A percentile compares a stretch with the other conserved stretches of the same genome.
Evolutionary conservation across 441 rosid species (phyloP).

Genomic region (Iberis amara): DNA sequence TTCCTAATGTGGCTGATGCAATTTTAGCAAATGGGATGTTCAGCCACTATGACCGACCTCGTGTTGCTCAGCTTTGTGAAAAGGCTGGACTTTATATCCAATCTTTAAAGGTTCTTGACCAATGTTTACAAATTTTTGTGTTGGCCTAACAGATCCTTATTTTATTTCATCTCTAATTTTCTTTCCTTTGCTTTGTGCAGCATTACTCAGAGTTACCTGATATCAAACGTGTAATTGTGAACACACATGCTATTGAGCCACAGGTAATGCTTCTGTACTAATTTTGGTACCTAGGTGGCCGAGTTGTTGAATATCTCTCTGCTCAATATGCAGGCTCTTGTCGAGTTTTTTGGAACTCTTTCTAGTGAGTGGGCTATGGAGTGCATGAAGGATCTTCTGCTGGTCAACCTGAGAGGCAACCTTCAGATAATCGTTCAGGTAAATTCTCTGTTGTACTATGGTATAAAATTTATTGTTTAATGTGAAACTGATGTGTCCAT

Average conservation of each 20-base stretch:
- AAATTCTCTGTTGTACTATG: constrained; percentile 27
- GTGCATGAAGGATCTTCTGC: constrained; percentile 96
- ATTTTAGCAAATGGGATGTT: constrained; percentile 99
- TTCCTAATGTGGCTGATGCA: constrained; percentile 98
- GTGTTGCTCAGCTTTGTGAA: constrained; percentile 96
- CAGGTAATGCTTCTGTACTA: constrained; percentile 48
- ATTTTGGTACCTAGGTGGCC: constrained; percentile 7
- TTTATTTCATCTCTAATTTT: constrained; percentile 13
- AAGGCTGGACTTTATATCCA: constrained; percentile 89
- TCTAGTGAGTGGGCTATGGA: constrained; percentile 99
- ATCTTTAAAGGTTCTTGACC: constrained; percentile 66
- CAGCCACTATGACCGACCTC: constrained; percentile 94
- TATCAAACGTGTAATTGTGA: constrained; percentile 94
- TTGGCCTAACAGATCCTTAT: constrained; percentile 2
- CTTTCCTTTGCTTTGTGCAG: constrained; percentile 42
- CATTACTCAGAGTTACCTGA: constrained; percentile 92
- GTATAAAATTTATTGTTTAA: constrained; percentile 19
- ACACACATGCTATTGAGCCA: constrained; percentile 98
- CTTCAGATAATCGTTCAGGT: constrained; percentile 99
- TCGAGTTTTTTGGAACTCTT: constrained; percentile 94
- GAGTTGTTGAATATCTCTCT: constrained; percentile 18
- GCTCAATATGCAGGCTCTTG: constrained; percentile 66
- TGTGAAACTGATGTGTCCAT: constrained; percentile 21
- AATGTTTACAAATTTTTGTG: constrained; percentile 5
- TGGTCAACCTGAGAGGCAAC: constrained; percentile 87